A percentile compares a stretch with the other conserved stretches of the same genome.
phyloP scores from a whole-genome alignment of 1,284 basidiomycete species.

The Puccinia triticina region DNA sequence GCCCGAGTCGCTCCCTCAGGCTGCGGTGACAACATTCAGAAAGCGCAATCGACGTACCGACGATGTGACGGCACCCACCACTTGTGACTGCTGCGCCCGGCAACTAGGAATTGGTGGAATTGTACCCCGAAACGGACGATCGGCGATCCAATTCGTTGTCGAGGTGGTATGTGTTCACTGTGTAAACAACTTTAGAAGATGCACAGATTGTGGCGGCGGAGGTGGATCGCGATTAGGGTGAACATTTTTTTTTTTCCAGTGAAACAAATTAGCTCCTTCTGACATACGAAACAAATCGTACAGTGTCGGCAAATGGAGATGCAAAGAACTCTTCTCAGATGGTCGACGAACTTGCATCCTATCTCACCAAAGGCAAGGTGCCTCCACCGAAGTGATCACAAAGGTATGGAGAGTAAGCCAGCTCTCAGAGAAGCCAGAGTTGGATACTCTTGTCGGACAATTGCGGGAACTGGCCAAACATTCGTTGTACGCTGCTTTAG shows the following conservation, averaged over 20 bases:
- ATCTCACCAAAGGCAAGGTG: conserved; percentile 57
- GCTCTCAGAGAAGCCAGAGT: conserved; percentile 29
- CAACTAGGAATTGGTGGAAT: conserved; percentile 46
- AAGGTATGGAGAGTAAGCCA: conserved; percentile 34
- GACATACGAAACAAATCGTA: conserved; percentile 52
- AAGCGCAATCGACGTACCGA: conserved; percentile 49
- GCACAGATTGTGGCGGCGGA: conserved; percentile 50
- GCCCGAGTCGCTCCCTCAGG: conserved; percentile 2
- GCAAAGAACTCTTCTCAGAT: conserved; percentile 62
- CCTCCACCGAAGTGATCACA: conserved; percentile 30
- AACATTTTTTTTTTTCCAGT: neutral
- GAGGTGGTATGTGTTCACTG: conserved; percentile 49
- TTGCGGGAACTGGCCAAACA: conserved; percentile 47
- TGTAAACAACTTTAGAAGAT: conserved; percentile 38
- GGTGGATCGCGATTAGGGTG: conserved; percentile 48
- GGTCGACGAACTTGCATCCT: conserved; percentile 63
- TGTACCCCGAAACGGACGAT: conserved; percentile 45
- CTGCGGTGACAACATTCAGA: conserved; percentile 32
- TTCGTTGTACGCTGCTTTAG: conserved; percentile 49
- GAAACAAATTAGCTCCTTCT: neutral
- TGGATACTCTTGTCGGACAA: conserved; percentile 45
- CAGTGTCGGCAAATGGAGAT: conserved; percentile 63
- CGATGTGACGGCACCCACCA: conserved; percentile 46
- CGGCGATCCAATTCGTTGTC: conserved; percentile 50
- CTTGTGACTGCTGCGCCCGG: conserved; percentile 49